phyloP scores from a whole-genome alignment of 140 eudicot genomes.

The Flaveria floridana region DNA sequence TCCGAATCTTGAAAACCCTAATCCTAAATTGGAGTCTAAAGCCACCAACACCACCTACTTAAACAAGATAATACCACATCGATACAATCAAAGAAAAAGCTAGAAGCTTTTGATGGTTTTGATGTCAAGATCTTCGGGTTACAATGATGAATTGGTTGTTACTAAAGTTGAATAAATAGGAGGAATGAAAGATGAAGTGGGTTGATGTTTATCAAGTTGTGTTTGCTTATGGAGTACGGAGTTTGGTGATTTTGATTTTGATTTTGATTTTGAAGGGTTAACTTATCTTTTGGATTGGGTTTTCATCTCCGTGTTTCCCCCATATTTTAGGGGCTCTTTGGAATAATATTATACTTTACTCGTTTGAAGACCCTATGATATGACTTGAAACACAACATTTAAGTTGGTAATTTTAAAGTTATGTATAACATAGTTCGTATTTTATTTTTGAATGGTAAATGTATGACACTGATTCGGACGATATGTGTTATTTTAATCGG shows the following conservation, averaged over 20 bases:
- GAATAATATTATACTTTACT: too few relatives aligned
- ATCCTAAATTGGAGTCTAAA: neutral
- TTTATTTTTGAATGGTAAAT: too few relatives aligned
- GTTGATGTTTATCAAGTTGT: neutral
- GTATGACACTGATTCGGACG: too few relatives aligned
- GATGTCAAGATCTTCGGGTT: too few relatives aligned
- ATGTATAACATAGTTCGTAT: too few relatives aligned
- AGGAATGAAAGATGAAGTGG: neutral
- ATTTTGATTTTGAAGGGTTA: constrained; percentile 23
- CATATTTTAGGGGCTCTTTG: neutral
- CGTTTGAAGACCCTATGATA: too few relatives aligned
- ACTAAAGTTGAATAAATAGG: neutral
- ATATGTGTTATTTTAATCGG: too few relatives aligned
- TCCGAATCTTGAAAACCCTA: constrained; percentile 29
- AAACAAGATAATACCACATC: neutral
- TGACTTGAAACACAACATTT: too few relatives aligned
- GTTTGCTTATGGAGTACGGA: constrained; percentile 13
- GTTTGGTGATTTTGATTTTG: constrained; percentile 5
- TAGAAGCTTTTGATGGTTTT: neutral
- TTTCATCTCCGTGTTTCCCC: constrained; percentile 15
- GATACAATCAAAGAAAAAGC: too few relatives aligned
- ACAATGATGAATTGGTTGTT: too few relatives aligned
- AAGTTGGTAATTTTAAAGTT: too few relatives aligned
- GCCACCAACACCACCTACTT: neutral
- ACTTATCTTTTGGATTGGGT: constrained; percentile 26